phyloP scores from a whole-genome alignment of 2,329 filamentous ascomycete genomes.

The Dothiorella sarmentorum region DNA sequence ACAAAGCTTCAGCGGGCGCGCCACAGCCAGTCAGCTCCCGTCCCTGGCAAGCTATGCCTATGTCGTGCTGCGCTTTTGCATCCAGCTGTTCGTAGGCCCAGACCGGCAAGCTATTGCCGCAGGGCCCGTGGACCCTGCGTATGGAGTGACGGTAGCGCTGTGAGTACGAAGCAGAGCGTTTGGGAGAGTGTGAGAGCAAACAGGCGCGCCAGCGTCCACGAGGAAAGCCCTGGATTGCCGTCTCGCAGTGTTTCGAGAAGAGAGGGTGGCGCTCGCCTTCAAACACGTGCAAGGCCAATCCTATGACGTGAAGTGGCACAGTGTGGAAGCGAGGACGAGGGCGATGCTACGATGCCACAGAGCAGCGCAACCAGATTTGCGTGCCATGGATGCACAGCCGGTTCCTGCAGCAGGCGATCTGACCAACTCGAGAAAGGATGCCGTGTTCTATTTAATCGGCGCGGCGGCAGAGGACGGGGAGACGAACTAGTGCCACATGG shows the following conservation, averaged over 20 bases:
- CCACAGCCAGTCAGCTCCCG: slow-evolving; percentile 1
- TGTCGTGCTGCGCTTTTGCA: slow-evolving; percentile 2
- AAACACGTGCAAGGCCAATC: not conserved
- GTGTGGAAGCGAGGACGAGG: not conserved
- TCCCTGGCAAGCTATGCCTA: not conserved
- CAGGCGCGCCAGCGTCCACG: too few species aligned
- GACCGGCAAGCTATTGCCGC: not conserved
- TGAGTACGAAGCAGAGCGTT: not conserved
- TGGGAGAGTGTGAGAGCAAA: too few species aligned
- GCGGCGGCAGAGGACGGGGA: not conserved
- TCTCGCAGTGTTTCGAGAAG: not conserved
- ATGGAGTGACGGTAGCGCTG: not conserved
- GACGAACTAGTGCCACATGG: slow-evolving; percentile 9
- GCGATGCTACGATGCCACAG: not conserved
- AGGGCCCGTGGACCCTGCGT: not conserved
- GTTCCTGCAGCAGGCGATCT: slow-evolving; percentile 13
- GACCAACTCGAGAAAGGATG: slow-evolving; percentile 9
- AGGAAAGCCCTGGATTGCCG: not conserved
- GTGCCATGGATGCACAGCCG: slow-evolving; percentile 5
- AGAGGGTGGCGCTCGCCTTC: not conserved
- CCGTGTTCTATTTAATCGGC: slow-evolving; percentile 5
- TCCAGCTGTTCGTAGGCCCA: not conserved
- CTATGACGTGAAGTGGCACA: not conserved
- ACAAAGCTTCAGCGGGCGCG: not conserved
- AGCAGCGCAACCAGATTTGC: not conserved